Evolutionary conservation across 2,329 filamentous ascomycete species (phyloP).

Genomic region (Trichoderma asperellum): DNA sequence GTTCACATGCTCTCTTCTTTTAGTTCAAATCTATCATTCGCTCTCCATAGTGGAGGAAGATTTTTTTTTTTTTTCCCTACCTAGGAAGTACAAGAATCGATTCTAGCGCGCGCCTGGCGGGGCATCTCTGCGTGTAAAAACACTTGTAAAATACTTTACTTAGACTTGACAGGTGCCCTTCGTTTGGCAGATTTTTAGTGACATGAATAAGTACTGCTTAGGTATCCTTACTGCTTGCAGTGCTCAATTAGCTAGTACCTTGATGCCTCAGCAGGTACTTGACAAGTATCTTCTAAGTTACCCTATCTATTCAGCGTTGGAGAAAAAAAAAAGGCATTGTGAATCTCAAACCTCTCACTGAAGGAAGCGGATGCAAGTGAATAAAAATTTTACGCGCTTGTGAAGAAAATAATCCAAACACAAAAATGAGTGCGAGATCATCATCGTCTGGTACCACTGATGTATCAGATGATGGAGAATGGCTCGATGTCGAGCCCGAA

Average conservation of each 20-base stretch:
- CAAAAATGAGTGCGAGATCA: conserved; percentile 25
- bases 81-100: background rate
- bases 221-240: background rate
- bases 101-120: background rate
- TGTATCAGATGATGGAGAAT: conserved; percentile 49
- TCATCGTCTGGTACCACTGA: conserved; percentile 16
- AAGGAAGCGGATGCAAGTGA: background rate
- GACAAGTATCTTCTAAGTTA: background rate
- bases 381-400: background rate
- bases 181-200: background rate
- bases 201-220: background rate
- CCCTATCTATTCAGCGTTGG: background rate
- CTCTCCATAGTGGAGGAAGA: background rate
- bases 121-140: background rate
- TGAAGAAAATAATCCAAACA: background rate
- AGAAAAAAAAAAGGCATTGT: background rate
- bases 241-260: background rate
- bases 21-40: background rate
- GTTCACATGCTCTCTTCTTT: background rate
- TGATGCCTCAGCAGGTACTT: background rate
- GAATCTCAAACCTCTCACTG: background rate
- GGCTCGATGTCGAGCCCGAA: conserved; percentile 63
- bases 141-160: background rate
- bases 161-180: background rate
- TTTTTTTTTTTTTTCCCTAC: background rate